Percentiles rank a stretch among this genome's conserved stretches.
Evolutionary conservation across 1,139 yeast genomes (phyloP).

Genomic region (Saccharomyces uvarum): DNA sequence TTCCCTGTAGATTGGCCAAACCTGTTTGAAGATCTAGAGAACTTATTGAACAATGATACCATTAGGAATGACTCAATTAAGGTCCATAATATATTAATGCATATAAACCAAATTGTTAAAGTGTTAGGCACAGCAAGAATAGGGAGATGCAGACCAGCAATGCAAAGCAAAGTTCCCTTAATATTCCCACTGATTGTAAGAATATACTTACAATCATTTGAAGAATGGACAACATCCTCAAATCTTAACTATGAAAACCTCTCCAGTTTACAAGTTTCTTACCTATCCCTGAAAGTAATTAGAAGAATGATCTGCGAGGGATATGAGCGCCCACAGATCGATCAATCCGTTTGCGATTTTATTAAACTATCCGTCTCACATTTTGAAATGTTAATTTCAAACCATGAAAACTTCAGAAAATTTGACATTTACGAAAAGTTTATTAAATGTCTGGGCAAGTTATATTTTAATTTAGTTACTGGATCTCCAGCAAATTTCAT

Average conservation of each 20-base stretch:
- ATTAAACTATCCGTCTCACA: conserved; percentile 52
- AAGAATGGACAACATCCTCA: conserved; percentile 46
- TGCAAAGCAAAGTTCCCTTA: conserved; percentile 64
- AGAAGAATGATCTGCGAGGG: conserved; percentile 75
- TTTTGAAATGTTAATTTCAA: conserved; percentile 47
- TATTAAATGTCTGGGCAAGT: conserved; percentile 67
- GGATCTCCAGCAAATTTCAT: conserved; percentile 60
- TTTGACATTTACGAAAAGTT: conserved; percentile 58
- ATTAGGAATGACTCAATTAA: conserved; percentile 41
- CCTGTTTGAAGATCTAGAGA: conserved; percentile 57
- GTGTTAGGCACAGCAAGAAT: conserved; percentile 65
- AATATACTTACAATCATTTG: conserved; percentile 52
- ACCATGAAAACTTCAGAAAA: conserved; percentile 46
- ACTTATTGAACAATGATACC: conserved; percentile 39
- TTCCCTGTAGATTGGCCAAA: conserved; percentile 85
- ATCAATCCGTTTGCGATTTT: conserved; percentile 49
- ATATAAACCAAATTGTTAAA: conserved; percentile 72
- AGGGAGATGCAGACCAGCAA: conserved; percentile 72
- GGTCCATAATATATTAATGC: conserved; percentile 54
- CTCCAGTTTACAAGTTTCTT: conserved; percentile 55
- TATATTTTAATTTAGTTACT: conserved; percentile 46
- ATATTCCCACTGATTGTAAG: conserved; percentile 53
- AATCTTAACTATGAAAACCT: conserved; percentile 27
- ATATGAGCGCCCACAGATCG: conserved; percentile 57
- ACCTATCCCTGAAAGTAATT: conserved; percentile 64